A percentile compares a stretch with the other conserved stretches of the same genome.
Conservation (phyloP, 768 basidiomycete species). For the Tulasnella sp. region DNA sequence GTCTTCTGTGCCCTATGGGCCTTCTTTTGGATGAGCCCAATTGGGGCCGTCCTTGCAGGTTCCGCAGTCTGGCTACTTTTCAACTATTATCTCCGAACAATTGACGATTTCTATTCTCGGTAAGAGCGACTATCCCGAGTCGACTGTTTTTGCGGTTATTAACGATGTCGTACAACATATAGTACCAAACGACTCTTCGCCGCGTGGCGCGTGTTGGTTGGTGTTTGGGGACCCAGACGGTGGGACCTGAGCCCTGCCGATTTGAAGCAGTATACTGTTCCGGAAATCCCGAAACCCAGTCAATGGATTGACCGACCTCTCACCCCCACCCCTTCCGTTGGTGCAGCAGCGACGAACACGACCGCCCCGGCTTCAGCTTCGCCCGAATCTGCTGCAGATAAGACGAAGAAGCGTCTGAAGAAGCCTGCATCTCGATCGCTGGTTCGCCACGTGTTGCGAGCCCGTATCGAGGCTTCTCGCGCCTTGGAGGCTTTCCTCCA, state of each 20-base stretch:
- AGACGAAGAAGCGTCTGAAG: constrained; percentile 29
- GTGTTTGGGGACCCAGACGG: constrained; percentile 79
- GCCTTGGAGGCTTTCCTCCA: constrained; percentile 66
- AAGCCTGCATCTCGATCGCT: constrained; percentile 69
- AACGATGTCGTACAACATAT: constrained; percentile 11
- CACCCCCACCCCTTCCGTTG: constrained; percentile 18
- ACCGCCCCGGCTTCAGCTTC: constrained; percentile 25
- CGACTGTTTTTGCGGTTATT: background rate
- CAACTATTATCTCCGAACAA: constrained; percentile 74
- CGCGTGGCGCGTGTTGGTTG: constrained; percentile 94
- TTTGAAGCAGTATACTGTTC: constrained; percentile 64
- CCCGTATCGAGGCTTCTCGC: constrained; percentile 74
- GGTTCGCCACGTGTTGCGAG: constrained; percentile 80
- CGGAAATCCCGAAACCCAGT: constrained; percentile 55
- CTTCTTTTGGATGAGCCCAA: constrained; percentile 62
- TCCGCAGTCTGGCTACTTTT: constrained; percentile 67
- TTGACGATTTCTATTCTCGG: constrained; percentile 84
- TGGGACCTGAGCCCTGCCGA: constrained; percentile 76
- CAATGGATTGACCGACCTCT: constrained; percentile 52
- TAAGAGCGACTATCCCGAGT: constrained; percentile 33
- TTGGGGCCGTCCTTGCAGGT: constrained; percentile 66
- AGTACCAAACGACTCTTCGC: constrained; percentile 82
- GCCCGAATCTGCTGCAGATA: constrained; percentile 24
- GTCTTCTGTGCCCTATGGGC: constrained; percentile 83
- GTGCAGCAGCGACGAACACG: constrained; percentile 16